phyloP scores from a whole-genome alignment of 164 flowering plant genomes.

The Liquidambar formosana region DNA sequence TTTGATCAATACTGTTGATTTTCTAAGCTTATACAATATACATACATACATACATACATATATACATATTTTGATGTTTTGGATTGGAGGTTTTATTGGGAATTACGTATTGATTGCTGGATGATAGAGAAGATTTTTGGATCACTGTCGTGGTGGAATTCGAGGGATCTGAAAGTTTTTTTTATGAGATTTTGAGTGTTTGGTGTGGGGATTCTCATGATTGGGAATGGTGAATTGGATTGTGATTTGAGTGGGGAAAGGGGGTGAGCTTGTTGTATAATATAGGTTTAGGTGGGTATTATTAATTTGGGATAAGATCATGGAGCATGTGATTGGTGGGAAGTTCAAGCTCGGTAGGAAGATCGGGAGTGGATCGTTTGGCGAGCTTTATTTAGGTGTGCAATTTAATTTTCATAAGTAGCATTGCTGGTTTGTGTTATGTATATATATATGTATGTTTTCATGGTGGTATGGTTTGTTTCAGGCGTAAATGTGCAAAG shows the following conservation, averaged over 20 bases:
- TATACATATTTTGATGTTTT: not conserved
- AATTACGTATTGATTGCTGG: not conserved
- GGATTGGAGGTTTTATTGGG: not conserved
- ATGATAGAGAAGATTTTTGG: not conserved
- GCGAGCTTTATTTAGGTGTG: slow-evolving; percentile 55
- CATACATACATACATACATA: too few species aligned
- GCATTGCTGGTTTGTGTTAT: not conserved
- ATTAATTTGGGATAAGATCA: slow-evolving; percentile 11
- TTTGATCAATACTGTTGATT: too few species aligned
- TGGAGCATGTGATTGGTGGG: slow-evolving; percentile 52
- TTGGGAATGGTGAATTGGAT: too few species aligned
- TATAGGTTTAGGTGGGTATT: not conserved
- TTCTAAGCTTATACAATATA: too few species aligned
- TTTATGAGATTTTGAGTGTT: not conserved
- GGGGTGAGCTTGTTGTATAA: not conserved
- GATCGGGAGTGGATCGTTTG: slow-evolving; percentile 52
- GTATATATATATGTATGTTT: too few species aligned
- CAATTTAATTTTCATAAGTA: not conserved
- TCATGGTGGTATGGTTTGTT: slow-evolving; percentile 12
- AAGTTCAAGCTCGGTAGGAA: slow-evolving; percentile 45
- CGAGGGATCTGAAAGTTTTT: not conserved
- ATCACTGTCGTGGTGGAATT: not conserved
- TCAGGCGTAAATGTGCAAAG: slow-evolving; percentile 55
- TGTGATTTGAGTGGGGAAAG: too few species aligned
- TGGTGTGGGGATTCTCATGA: too few species aligned